Evolutionary conservation across 345 rosid genomes (phyloP).

Genomic region (Tarenaya hassleriana): DNA sequence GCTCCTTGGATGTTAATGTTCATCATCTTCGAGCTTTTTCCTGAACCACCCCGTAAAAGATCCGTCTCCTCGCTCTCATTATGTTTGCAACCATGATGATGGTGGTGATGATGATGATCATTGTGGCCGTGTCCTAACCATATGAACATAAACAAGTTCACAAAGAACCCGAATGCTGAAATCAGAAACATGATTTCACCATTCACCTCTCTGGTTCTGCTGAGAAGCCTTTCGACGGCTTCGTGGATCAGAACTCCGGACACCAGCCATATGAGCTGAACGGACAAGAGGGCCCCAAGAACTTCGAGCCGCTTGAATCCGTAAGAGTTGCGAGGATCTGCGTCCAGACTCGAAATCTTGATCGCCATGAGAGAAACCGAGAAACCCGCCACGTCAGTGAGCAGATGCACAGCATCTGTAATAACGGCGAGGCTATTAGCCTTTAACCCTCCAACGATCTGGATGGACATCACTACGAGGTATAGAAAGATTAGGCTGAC

Average conservation of each 20-base stretch:
- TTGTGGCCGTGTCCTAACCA: conserved; percentile 61
- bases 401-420: conserved; percentile 81
- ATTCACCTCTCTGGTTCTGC: conserved; percentile 36
- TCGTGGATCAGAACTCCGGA: conserved; percentile 56
- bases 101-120: conserved; percentile 23
- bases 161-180: conserved; percentile 67
- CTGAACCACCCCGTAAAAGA: conserved; percentile 24
- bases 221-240: conserved; percentile 55
- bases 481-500: conserved; percentile 42
- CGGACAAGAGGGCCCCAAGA: conserved; percentile 69
- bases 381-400: conserved; percentile 64
- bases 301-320: conserved; percentile 73
- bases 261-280: conserved; percentile 77
- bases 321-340: conserved; percentile 56
- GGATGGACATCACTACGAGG: conserved; percentile 46
- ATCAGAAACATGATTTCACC: conserved; percentile 69
- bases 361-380: conserved; percentile 59
- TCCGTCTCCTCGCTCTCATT: conserved; percentile 36
- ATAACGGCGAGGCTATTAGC: conserved; percentile 81
- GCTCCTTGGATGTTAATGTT: conserved; percentile 89
- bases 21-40: conserved; percentile 20
- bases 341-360: conserved; percentile 80
- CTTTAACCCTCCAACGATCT: conserved; percentile 64
- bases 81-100: too few species aligned
- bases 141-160: conserved; percentile 56